Evolutionary conservation across 2,329 filamentous ascomycete species (phyloP).

Genomic region (Ambrosiella beaveri): DNA sequence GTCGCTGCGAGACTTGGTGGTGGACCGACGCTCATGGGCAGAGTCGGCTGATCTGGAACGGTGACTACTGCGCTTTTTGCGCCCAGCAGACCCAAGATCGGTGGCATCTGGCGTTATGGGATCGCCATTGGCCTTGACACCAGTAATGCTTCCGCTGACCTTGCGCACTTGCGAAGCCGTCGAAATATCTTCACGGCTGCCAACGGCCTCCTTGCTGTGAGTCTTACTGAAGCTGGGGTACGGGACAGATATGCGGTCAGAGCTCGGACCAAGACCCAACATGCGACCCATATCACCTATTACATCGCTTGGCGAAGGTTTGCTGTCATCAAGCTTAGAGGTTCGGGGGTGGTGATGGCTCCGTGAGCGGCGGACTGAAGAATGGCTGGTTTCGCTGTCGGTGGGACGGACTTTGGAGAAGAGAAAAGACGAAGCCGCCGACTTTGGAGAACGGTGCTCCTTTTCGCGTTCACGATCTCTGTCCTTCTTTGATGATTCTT

Average conservation of each 20-base stretch:
- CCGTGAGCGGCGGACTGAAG: conserved; percentile 9
- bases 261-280: conserved; percentile 16
- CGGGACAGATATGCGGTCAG: conserved; percentile 38
- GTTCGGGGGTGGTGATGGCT: conserved; percentile 21
- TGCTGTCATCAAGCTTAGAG: conserved; percentile 17
- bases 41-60: conserved; percentile 32
- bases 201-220: conserved; percentile 74
- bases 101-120: conserved; percentile 54
- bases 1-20: conserved; percentile 23
- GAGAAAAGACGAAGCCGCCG: conserved; percentile 14
- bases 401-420: conserved; percentile 21
- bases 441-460: conserved; percentile 25
- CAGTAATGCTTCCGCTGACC: conserved; percentile 5
- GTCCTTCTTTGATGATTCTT: conserved; percentile 20
- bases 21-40: conserved; percentile 22
- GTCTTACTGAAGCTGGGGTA: conserved; percentile 80
- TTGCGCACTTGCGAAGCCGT: conserved; percentile 17
- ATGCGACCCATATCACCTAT: conserved; percentile 8
- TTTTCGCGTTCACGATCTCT: conserved; percentile 21
- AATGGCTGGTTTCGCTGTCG: conserved; percentile 24
- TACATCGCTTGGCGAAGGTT: conserved; percentile 6
- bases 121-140: conserved; percentile 20
- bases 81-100: conserved; percentile 33
- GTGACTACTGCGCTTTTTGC: conserved; percentile 10
- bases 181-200: conserved; percentile 38